Evolutionary conservation across 2,329 filamentous ascomycete species (phyloP).

Genomic region (Cladobotryum mycophilum): DNA sequence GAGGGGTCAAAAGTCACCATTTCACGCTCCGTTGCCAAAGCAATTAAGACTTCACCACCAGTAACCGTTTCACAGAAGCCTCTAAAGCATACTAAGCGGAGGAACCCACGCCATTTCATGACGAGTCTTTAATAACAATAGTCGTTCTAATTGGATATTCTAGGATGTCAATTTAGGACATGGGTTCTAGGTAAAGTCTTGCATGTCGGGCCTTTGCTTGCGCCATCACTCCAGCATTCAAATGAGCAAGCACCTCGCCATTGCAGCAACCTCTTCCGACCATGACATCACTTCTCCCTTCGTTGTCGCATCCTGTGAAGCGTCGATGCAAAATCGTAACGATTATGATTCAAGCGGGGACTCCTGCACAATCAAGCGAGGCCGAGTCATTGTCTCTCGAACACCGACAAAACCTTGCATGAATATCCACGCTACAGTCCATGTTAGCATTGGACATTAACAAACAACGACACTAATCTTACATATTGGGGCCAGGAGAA

Average conservation of each 20-base stretch:
- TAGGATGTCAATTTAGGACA: not conserved
- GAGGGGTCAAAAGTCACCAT: constrained; percentile 9
- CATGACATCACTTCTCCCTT: no score
- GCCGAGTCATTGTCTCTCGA: constrained; percentile 36
- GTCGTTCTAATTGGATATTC: no score
- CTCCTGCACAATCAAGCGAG: constrained; percentile 10
- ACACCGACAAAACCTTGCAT: constrained; percentile 44
- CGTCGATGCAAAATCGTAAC: no score
- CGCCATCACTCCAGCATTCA: no score
- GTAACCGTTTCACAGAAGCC: no score
- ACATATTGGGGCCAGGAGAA: constrained; percentile 39
- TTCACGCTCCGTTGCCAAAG: constrained; percentile 9
- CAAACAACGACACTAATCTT: constrained; percentile 20
- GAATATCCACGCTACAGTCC: constrained; percentile 37
- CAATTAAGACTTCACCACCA: no score
- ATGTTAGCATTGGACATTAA: constrained; percentile 14
- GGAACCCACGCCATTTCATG: no score
- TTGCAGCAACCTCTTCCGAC: no score
- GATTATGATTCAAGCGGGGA: constrained; percentile 1
- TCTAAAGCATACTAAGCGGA: no score
- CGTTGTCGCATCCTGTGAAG: no score
- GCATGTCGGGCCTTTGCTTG: no score
- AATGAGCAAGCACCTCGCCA: not conserved
- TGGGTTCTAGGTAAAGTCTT: not conserved
- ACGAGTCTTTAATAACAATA: no score